These are phyloP conservation scores for Bonia amplexicaulis DNA, from an alignment of 176 grass and related monocot genomes.

Conservation along the genomic window DNA sequence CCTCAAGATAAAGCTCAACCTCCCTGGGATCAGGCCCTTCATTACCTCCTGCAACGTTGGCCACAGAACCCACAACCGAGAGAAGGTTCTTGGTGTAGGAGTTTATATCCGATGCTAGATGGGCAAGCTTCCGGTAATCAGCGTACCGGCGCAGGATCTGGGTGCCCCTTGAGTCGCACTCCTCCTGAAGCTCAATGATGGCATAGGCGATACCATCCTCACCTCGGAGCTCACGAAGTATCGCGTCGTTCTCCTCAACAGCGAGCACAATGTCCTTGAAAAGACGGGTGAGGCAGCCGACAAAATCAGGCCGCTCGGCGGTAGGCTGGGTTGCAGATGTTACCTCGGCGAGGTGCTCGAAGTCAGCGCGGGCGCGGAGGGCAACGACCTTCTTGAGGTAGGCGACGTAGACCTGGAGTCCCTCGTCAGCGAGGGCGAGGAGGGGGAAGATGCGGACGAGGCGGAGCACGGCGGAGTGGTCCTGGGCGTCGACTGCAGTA, in stretches of 20 bases:
- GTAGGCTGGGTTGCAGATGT: constrained; percentile 14
- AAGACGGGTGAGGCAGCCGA: constrained; percentile 72
- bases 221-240: constrained; percentile 67
- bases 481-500: constrained; percentile 60
- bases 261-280: constrained; percentile 94
- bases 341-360: constrained; percentile 70
- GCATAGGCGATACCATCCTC: constrained; percentile 83
- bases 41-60: constrained; percentile 37
- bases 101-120: constrained; percentile 76
- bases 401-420: constrained; percentile 75
- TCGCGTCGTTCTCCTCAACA: constrained; percentile 74
- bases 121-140: constrained; percentile 63
- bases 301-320: constrained; percentile 60
- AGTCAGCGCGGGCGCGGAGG: constrained; percentile 60
- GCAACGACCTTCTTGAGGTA: constrained; percentile 88
- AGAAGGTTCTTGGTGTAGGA: constrained; percentile 85
- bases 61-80: constrained; percentile 48
- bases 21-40: constrained; percentile 83
- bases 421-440: constrained; percentile 66
- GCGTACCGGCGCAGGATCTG: constrained; percentile 75
- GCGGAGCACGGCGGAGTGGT: constrained; percentile 71
- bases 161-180: constrained; percentile 82
- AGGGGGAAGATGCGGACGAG: constrained; percentile 73
- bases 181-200: constrained; percentile 89
- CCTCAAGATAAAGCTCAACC: constrained; percentile 73